Conservation (phyloP, 768 basidiomycete species). For the Hericium erinaceus region DNA sequence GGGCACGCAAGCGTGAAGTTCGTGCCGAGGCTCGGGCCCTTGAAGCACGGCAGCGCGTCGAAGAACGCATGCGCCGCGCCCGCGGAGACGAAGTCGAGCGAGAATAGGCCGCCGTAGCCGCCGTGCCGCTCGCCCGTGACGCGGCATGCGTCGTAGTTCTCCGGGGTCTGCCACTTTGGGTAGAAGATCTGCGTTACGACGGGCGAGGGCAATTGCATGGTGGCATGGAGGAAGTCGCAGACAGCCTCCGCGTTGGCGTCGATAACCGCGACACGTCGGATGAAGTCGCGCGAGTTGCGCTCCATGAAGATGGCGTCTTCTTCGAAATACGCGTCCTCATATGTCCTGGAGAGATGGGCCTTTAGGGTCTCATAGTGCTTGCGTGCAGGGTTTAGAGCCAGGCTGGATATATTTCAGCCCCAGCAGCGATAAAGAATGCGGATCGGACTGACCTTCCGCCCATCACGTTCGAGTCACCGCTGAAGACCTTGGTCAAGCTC, state of each 20-base stretch:
- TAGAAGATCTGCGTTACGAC: constrained; percentile 77
- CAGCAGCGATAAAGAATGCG: neutral
- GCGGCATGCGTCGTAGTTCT: constrained; percentile 65
- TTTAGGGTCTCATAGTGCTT: constrained; percentile 64
- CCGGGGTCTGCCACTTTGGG: constrained; percentile 69
- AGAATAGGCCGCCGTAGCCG: constrained; percentile 78
- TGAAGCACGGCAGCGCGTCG: constrained; percentile 72
- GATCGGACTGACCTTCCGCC: constrained; percentile 71
- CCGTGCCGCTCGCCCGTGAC: constrained; percentile 24
- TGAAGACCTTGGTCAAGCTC: constrained; percentile 91
- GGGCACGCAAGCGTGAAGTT: constrained; percentile 95
- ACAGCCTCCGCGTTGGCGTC: constrained; percentile 77
- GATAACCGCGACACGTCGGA: constrained; percentile 60
- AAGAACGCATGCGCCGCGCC: constrained; percentile 73
- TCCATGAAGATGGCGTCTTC: constrained; percentile 97
- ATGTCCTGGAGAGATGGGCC: constrained; percentile 41
- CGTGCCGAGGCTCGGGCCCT: constrained; percentile 89
- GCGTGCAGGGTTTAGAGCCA: constrained; percentile 78
- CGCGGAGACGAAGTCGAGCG: constrained; percentile 67
- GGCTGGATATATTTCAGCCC: constrained; percentile 32
- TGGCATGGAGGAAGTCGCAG: constrained; percentile 67
- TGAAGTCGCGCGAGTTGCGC: constrained; percentile 93
- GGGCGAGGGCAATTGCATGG: constrained; percentile 30
- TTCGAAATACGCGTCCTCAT: constrained; percentile 81
- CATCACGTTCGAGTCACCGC: constrained; percentile 93